Evolutionary conservation across 768 basidiomycete genomes (phyloP).

Genomic region (Peribolospora baueri): DNA sequence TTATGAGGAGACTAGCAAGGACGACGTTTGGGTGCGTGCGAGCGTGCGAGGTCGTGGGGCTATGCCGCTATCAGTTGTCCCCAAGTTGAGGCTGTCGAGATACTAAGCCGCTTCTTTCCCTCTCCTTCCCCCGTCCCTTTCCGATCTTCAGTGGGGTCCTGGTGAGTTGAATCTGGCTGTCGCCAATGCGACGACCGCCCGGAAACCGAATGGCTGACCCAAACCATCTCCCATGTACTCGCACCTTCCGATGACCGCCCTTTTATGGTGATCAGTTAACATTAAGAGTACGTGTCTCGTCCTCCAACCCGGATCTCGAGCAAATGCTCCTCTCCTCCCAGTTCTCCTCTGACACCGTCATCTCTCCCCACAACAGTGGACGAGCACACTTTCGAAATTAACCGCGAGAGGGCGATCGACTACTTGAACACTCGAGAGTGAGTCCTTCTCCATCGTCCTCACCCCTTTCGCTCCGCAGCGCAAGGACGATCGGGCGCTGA

Average conservation of each 20-base stretch:
- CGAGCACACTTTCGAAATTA: slow-evolving; percentile 84
- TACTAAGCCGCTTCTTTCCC: too few relatives aligned
- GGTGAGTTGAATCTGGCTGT: too few relatives aligned
- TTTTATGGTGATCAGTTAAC: slow-evolving; percentile 78
- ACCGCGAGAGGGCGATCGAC: slow-evolving; percentile 53
- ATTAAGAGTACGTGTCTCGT: slow-evolving; percentile 42
- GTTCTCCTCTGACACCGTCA: not conserved
- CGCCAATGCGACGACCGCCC: too few relatives aligned
- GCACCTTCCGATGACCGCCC: too few relatives aligned
- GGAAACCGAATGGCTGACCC: too few relatives aligned
- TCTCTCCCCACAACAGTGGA: slow-evolving; percentile 3
- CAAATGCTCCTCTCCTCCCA: not conserved
- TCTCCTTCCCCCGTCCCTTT: too few relatives aligned
- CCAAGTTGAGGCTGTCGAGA: not conserved
- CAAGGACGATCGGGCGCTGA: not conserved
- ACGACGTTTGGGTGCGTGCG: slow-evolving; percentile 53
- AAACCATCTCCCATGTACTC: too few relatives aligned
- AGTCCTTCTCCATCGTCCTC: not conserved
- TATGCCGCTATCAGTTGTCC: not conserved
- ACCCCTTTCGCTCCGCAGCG: not conserved
- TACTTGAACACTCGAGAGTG: slow-evolving; percentile 86
- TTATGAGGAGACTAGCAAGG: slow-evolving; percentile 84
- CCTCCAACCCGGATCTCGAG: not conserved
- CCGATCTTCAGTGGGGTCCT: too few relatives aligned
- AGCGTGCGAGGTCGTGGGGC: not conserved